These are phyloP conservation scores for Dendrobium nobile DNA, from an alignment of 106 monocot genomes.

Conservation along the genomic window DNA sequence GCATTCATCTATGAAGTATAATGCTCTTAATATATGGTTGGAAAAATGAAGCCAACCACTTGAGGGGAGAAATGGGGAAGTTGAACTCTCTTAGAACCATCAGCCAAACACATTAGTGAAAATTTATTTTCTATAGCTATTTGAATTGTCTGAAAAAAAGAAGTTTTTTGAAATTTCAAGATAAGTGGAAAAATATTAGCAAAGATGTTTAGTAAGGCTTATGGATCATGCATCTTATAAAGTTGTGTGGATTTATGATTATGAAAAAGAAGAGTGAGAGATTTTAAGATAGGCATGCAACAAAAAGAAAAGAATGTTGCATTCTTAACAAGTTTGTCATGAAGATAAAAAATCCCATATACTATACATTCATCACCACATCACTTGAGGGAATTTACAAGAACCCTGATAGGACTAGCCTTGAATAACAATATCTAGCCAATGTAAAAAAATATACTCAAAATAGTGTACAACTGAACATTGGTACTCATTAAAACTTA, in stretches of 20 bases:
- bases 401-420: slow-evolving; percentile 28
- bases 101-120: too few relatives aligned
- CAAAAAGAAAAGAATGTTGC: slow-evolving; percentile 30
- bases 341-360: slow-evolving; percentile 29
- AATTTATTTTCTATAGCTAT: too few relatives aligned
- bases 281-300: slow-evolving; percentile 57
- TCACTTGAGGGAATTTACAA: slow-evolving; percentile 39
- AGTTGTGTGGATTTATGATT: slow-evolving; percentile 11
- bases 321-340: slow-evolving; percentile 30
- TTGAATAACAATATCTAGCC: slow-evolving; percentile 56
- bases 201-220: slow-evolving; percentile 24
- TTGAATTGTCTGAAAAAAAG: too few relatives aligned
- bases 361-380: slow-evolving; percentile 25
- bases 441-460: slow-evolving; percentile 10
- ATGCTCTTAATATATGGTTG: too few relatives aligned
- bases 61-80: too few relatives aligned
- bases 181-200: neutral
- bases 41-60: too few relatives aligned
- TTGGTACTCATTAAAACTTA: neutral
- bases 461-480: neutral
- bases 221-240: slow-evolving; percentile 23
- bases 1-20: too few relatives aligned
- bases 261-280: slow-evolving; percentile 58
- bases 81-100: too few relatives aligned
- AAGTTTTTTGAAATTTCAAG: neutral